phyloP scores from a whole-genome alignment of 1,284 basidiomycete genomes.

The Dichomitus squalens region DNA sequence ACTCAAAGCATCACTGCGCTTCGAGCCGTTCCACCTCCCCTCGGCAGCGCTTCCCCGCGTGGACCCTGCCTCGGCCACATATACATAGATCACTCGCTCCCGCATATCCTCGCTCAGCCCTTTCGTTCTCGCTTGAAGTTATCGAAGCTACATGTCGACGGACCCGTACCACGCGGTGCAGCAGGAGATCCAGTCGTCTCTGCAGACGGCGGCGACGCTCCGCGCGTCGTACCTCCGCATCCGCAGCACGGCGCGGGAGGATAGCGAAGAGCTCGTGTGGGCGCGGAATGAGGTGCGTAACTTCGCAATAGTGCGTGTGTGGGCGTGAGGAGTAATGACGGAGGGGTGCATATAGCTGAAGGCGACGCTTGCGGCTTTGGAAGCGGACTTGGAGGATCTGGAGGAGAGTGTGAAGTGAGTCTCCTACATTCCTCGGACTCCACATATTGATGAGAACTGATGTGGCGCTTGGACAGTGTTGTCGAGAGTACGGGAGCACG shows the following conservation, averaged over 20 bases:
- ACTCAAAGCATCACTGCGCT: no score
- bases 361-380: slow-evolving; percentile 73
- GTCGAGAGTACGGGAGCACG: slow-evolving; percentile 81
- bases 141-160: slow-evolving; percentile 51
- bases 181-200: slow-evolving; percentile 71
- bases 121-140: not conserved
- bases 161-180: slow-evolving; percentile 85
- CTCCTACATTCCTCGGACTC: not conserved
- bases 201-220: slow-evolving; percentile 70
- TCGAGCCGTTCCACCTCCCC: not conserved
- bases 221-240: slow-evolving; percentile 78
- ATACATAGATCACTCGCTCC: not conserved
- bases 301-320: not conserved
- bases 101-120: not conserved
- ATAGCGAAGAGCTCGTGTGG: slow-evolving; percentile 75
- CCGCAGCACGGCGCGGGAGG: slow-evolving; percentile 65
- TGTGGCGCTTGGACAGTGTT: slow-evolving; percentile 48
- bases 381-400: slow-evolving; percentile 85
- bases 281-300: slow-evolving; percentile 68
- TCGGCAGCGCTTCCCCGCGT: not conserved
- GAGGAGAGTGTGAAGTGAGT: slow-evolving; percentile 84
- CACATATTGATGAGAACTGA: not conserved
- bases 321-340: not conserved
- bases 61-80: no score
- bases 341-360: slow-evolving; percentile 52